These are phyloP conservation scores for Penicillium steckii DNA, from an alignment of 495 filamentous ascomycete genomes.

Conservation along the genomic window DNA sequence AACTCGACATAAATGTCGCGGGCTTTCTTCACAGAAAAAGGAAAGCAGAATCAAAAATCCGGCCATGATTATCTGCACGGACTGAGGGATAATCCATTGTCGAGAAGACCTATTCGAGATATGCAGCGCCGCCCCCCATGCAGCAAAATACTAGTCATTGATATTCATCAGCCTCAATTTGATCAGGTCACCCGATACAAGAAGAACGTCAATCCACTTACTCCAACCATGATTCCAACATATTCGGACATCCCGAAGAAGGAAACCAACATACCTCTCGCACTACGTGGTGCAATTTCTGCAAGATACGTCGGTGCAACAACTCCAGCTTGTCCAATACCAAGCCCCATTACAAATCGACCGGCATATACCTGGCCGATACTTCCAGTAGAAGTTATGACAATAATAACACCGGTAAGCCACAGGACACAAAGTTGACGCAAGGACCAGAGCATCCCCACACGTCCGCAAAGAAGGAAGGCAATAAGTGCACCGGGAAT, in stretches of 20 bases:
- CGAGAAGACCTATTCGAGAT: conserved; percentile 41
- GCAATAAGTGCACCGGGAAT: conserved; percentile 56
- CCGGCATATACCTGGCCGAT: conserved; percentile 59
- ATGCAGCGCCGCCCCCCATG: conserved; percentile 55
- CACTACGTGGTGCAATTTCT: conserved; percentile 53
- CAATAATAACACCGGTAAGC: conserved; percentile 56
- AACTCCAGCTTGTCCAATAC: conserved; percentile 59
- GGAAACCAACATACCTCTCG: conserved; percentile 56
- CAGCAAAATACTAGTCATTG: conserved; percentile 20
- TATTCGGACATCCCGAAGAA: conserved; percentile 62
- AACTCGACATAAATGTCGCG: conserved; percentile 55
- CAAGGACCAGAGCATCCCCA: conserved; percentile 61
- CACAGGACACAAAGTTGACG: conserved; percentile 56
- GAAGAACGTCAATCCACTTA: background rate
- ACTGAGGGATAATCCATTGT: conserved; percentile 56
- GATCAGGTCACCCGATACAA: background rate
- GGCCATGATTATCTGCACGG: conserved; percentile 60
- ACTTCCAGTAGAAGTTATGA: conserved; percentile 52
- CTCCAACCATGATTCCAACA: conserved; percentile 56
- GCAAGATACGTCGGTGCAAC: conserved; percentile 59
- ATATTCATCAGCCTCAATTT: conserved; percentile 4
- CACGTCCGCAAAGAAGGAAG: conserved; percentile 57
- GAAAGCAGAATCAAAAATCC: conserved; percentile 51
- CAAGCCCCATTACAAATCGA: conserved; percentile 59
- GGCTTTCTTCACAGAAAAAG: conserved; percentile 56